Conservation (phyloP, 805 yeast genomes). For the Wickerhamiella nectarea region DNA sequence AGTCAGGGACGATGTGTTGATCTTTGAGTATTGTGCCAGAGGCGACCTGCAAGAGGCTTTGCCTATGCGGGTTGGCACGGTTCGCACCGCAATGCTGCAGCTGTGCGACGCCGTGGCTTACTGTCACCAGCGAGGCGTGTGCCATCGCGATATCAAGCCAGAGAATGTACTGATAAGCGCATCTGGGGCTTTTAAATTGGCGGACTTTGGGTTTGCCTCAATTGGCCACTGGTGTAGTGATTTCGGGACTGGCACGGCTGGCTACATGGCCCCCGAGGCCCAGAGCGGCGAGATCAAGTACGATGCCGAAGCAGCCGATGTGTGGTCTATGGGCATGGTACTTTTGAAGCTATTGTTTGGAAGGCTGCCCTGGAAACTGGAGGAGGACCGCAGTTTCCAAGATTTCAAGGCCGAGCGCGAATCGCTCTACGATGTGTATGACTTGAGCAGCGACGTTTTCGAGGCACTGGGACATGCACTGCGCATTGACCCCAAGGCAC, state of each 20-base stretch:
- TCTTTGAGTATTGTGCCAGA: conserved; percentile 75
- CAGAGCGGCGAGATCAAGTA: conserved; percentile 46
- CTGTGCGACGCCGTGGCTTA: conserved; percentile 69
- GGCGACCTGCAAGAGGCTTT: conserved; percentile 83
- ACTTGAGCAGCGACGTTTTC: conserved; percentile 78
- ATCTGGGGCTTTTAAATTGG: conserved; percentile 42
- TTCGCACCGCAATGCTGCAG: conserved; percentile 54
- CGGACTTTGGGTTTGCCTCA: conserved; percentile 87
- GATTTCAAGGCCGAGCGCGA: conserved; percentile 82
- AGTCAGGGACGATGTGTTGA: conserved; percentile 52
- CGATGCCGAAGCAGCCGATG: conserved; percentile 68
- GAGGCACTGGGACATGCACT: conserved; percentile 66
- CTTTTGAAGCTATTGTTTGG: conserved; percentile 75
- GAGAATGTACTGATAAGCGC: conserved; percentile 68
- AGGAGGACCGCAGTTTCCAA: conserved; percentile 65
- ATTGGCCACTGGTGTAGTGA: conserved; percentile 45
- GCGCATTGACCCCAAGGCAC: conserved; percentile 75
- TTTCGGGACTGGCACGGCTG: conserved; percentile 77
- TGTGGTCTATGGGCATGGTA: conserved; percentile 83
- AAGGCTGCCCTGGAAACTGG: conserved; percentile 69
- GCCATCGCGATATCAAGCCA: conserved; percentile 91
- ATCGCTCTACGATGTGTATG: conserved; percentile 80
- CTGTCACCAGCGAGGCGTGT: conserved; percentile 72
- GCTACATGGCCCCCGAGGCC: conserved; percentile 91
- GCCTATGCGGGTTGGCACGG: conserved; percentile 42